Evolutionary conservation across 306 rosid genomes (phyloP), one percentile per base, ranked within the genome.

Genomic region (Biancaea sappan): DNA sequence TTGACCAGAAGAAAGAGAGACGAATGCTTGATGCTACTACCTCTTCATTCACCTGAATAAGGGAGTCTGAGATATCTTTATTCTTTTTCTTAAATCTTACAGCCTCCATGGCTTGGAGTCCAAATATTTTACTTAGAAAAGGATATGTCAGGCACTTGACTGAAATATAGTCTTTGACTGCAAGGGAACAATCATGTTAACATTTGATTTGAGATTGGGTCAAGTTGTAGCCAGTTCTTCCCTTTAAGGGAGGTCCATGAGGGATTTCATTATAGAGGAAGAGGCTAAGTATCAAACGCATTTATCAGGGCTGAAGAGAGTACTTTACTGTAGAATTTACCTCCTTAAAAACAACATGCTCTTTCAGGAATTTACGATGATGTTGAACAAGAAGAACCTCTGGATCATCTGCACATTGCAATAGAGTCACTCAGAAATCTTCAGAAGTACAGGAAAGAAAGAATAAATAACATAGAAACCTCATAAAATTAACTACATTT

Each of bases 311-410:
- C 2, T 18, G 56, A 8, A 12, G 10, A 18, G 11, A 50, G 3
- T 6, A 50, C 2, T n/a, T 50, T 18, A n/a, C 56, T n/a, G 2
- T 15, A 50, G 41, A 58, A 60, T 24, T 31, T 84, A 94, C 98
- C 97, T 94, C 98, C 88, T 94, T 94, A 71, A 91, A 94, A 82
- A 89, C 90, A 76, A 91, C 96, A 70, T 91, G 92, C 81, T 89
- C 97, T 78, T 91, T 88, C 46, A 94, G 84, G 77, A 91, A 91
- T 77, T 81, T 84, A 59, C 98, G 97, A 82, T 94, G 92, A 79
- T 53, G 84, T 75, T 94, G 98, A 74, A 75, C 85, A 77, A 64
- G 58, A 56, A 82, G 73, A 79, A 81, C 84, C 65, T 89, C 98
- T 35, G 97, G 97, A 83, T 94, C 98, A 77, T 94, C 98, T 94